A percentile compares a stretch with the other conserved stretches of the same genome.
These are phyloP conservation scores for Sideroxylon spinosum DNA, from an alignment of 179 eudicot species.

Conservation along the genomic window DNA sequence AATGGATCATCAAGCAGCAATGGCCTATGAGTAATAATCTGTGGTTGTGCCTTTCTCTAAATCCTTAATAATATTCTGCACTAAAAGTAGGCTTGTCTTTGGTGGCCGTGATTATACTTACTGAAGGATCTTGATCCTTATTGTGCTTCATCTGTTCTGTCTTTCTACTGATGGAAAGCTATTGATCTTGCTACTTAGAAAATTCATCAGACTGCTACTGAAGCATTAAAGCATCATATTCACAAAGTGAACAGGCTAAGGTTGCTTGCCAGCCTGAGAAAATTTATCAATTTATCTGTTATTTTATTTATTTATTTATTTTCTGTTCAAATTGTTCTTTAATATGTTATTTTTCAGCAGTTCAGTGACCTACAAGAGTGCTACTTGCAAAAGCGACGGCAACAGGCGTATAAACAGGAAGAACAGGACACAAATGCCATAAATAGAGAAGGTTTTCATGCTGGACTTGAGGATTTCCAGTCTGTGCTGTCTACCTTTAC, in stretches of 20 bases:
- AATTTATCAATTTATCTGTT: constrained; percentile 6
- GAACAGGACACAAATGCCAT: constrained; percentile 29
- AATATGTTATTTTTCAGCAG: constrained; percentile 29
- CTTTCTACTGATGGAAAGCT: background rate
- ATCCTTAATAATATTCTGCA: background rate
- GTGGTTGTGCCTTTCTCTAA: background rate
- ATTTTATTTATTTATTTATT: background rate
- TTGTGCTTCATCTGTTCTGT: constrained; percentile 4
- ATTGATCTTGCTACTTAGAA: background rate
- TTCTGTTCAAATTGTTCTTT: constrained; percentile 5
- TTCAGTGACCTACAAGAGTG: constrained; percentile 83
- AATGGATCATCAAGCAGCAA: background rate
- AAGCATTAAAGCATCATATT: background rate
- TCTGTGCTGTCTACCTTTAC: constrained; percentile 72
- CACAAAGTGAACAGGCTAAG: background rate
- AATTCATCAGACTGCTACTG: background rate
- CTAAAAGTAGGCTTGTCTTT: background rate
- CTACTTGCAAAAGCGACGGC: constrained; percentile 74
- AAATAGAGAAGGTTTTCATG: constrained; percentile 51
- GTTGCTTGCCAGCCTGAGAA: background rate
- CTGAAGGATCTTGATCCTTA: background rate
- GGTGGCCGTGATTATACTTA: no score
- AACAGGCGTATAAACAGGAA: constrained; percentile 31
- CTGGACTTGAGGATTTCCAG: constrained; percentile 72
- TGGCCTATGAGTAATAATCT: background rate